phyloP scores from a whole-genome alignment of 2,329 filamentous ascomycete species.

The Rhynchosporium graminicola region DNA sequence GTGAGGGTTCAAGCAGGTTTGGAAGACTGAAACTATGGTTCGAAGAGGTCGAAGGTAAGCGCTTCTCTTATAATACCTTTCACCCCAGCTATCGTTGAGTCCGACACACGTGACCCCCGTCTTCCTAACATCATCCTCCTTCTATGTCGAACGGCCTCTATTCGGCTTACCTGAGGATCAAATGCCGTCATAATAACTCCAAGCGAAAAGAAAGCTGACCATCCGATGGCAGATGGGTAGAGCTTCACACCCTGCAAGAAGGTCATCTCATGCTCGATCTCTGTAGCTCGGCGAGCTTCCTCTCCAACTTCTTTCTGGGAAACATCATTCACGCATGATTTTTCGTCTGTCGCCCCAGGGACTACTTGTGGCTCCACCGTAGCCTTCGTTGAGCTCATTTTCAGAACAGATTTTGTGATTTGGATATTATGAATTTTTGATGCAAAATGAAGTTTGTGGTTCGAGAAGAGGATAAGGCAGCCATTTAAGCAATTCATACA shows the following conservation, averaged over 20 bases:
- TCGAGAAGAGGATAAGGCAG: not conserved
- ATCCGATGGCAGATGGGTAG: conserved; percentile 38
- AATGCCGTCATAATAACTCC: conserved; percentile 59
- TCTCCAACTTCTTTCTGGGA: conserved; percentile 21
- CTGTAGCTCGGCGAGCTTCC: conserved; percentile 24
- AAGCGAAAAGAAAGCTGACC: conserved; percentile 61
- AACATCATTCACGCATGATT: not conserved
- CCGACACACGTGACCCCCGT: too few relatives aligned
- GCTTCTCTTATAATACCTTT: too few relatives aligned
- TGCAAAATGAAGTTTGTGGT: not conserved
- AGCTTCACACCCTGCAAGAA: conserved; percentile 24
- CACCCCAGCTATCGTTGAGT: too few relatives aligned
- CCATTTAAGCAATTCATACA: not conserved
- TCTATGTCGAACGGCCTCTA: too few relatives aligned
- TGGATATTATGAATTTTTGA: not conserved
- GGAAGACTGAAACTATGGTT: too few relatives aligned
- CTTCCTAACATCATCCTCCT: too few relatives aligned
- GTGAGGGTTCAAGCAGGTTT: too few relatives aligned
- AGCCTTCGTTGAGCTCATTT: not conserved
- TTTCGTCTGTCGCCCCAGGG: not conserved
- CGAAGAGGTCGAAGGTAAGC: too few relatives aligned
- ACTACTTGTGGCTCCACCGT: not conserved
- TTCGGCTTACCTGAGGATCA: conserved; percentile 41
- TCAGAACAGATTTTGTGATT: not conserved
- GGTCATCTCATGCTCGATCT: conserved; percentile 25